phyloP scores from a whole-genome alignment of 164 flowering plant species.

The Vitis amurensis region DNA sequence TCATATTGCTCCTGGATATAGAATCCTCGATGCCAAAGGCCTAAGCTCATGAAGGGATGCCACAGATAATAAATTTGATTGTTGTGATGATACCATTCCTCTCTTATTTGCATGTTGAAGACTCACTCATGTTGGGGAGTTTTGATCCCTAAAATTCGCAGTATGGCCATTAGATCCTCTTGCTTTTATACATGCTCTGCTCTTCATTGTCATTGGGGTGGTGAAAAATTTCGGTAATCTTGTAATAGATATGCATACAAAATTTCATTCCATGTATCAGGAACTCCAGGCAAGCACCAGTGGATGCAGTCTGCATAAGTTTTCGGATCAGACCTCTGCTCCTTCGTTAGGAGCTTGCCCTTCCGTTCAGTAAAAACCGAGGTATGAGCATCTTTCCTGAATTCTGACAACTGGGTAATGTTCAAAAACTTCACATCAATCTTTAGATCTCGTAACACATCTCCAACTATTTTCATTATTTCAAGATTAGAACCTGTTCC shows the following conservation, averaged over 20 bases:
- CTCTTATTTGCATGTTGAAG: no score
- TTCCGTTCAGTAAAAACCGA: conserved; percentile 71
- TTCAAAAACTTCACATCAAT: conserved; percentile 62
- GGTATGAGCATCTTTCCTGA: conserved; percentile 83
- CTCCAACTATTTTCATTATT: conserved; percentile 55
- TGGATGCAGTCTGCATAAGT: conserved; percentile 86
- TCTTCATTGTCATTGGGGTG: not conserved
- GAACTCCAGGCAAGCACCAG: conserved; percentile 97
- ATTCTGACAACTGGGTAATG: conserved; percentile 86
- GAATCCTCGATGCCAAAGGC: no score
- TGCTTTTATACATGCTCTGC: no score
- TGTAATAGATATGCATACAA: conserved; percentile 67
- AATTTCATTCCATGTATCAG: conserved; percentile 96
- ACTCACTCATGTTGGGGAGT: no score
- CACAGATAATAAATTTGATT: no score
- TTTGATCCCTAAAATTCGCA: no score
- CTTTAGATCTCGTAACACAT: conserved; percentile 38
- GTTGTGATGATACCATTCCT: no score
- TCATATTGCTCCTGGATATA: no score
- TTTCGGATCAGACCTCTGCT: conserved; percentile 73
- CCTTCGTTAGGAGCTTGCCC: conserved; percentile 81
- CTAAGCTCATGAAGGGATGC: no score
- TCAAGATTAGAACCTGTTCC: conserved; percentile 78
- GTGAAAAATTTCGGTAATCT: conserved; percentile 27
- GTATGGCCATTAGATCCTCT: no score